Evolutionary conservation across 2,329 filamentous ascomycete species (phyloP), one percentile per base, ranked within the genome.

Genomic region (Rhynchosporium graminicola): DNA sequence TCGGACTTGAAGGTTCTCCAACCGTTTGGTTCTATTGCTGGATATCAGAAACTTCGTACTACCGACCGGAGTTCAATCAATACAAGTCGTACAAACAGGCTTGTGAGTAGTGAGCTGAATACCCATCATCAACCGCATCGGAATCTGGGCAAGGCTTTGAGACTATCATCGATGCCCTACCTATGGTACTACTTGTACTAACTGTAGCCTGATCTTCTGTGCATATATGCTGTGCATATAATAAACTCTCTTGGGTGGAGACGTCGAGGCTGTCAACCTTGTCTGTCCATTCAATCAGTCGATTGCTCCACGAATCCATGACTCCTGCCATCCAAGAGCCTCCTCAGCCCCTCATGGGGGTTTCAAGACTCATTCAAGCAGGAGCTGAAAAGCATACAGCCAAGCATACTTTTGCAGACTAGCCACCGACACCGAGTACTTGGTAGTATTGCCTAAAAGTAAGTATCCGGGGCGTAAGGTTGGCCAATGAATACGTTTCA

Each of bases 401-500:
- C 12, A 28, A n/a, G 10, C 20, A 42, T 10, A 42, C 20, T 42
- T 54, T 8, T 40, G 36, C 51, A 28, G 13, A 36, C 33, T 36
- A 36, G 13, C 40, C 43, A 46, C 26, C 54, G 26, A 57, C 54
- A 57, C 54, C 54, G 54, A 57, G 54, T 57, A 57, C 36, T 33
- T 45, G 54, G 54, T 45, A 57, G 20, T 26, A 29, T 28, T 57
- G 40, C 29, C 54, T 57, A 13, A 8, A 40, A 31, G 13, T 7
- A 33, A 26, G 28, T 6, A 13, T 6, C 26, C 13, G 6, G 13
- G 36, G 40, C n/a, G 51, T 54, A 54, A 54, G 33, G 33, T 33
- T 54, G 51, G 13, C 51, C 33, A 29, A 54, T 40, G 10, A 13
- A 10, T 7, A n/a, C 28, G 33, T 42, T 29, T 38, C 47, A 5